Base-by-base conservation (phyloP, 805 yeast species). In the Starmerella powellii region DNA sequence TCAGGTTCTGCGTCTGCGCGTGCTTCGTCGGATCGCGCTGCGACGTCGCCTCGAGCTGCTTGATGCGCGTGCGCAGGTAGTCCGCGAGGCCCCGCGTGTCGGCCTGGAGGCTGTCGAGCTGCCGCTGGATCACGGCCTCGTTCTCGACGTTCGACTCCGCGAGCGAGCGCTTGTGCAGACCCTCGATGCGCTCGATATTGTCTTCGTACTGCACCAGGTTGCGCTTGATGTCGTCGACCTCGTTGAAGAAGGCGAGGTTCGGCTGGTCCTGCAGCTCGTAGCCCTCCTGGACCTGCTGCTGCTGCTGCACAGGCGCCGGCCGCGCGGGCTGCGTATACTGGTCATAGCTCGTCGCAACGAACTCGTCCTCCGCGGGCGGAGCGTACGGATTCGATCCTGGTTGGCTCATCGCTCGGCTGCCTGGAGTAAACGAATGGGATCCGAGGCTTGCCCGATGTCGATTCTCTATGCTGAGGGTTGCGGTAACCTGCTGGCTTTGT, bases 1-100 rank as follows among this genome's bases (percentile, higher is more conserved):
- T 81, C 42, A 80, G 72, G 57, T 80, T 80, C 61, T 87, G 94
- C 34, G 94, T 93, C 67, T 91, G 97, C 47, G 82, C 83, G 57
- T 76, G 76, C 63, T 84, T 85, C 56, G 91, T 82, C 35, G 74
- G 66, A 65, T 86, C 95, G 27, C 55, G 50, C 52, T 52, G 56
- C 31, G 59, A 50, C 46, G 56, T 57, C 48, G 77, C 72, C 63
- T 84, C 94, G 40, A 83, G 78, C 47, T 71, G 66, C 62, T 84
- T 83, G 61, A 91, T 79, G 57, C 84, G 73, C 47, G 68, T 63
- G 63, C 84, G 87, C 59, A 91, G 74, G 43, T 72, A 70, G 49
- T 72, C 70, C 58, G 88, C 94, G 55, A 85, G 70, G 40, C 82
- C 73, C 34, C 82, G 72, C 3, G 94, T 83, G 59, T 86, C 93